A percentile compares a stretch with the other conserved stretches of the same genome.
phyloP scores from a whole-genome alignment of 306 rosid genomes.

The Sicyos baderoa region DNA sequence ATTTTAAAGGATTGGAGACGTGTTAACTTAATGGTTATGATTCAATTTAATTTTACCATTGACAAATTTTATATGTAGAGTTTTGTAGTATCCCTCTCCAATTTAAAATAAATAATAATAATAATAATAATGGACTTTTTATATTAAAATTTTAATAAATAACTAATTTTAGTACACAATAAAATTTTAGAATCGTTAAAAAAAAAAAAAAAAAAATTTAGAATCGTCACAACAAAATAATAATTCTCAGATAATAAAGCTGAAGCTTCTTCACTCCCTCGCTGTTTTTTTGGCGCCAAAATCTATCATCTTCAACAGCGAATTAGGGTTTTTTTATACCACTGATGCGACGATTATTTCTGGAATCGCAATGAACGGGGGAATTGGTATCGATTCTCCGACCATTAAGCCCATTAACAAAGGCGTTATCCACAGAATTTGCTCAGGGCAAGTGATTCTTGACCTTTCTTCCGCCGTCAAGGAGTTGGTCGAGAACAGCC shows the following conservation, averaged over 20 bases:
- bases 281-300: constrained; percentile 56
- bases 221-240: too few relatives aligned
- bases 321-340: constrained; percentile 16
- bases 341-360: constrained; percentile 18
- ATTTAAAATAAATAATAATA: too few relatives aligned
- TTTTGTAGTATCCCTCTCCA: too few relatives aligned
- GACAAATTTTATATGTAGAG: too few relatives aligned
- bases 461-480: constrained; percentile 97
- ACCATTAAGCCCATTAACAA: constrained; percentile 58
- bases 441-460: constrained; percentile 85
- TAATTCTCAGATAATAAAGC: background rate
- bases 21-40: too few relatives aligned
- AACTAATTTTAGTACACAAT: too few relatives aligned
- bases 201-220: too few relatives aligned
- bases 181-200: too few relatives aligned
- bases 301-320: background rate
- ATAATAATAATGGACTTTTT: too few relatives aligned
- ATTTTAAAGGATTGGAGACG: too few relatives aligned
- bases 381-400: constrained; percentile 35
- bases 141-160: too few relatives aligned
- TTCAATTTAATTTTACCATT: too few relatives aligned
- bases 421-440: constrained; percentile 63
- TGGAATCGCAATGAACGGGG: constrained; percentile 30
- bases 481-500: constrained; percentile 90
- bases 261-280: constrained; percentile 3